Evolutionary conservation across 257 asterid species (phyloP), one percentile per base, ranked within the genome.

Genomic region (Rubia yunnanensis): DNA sequence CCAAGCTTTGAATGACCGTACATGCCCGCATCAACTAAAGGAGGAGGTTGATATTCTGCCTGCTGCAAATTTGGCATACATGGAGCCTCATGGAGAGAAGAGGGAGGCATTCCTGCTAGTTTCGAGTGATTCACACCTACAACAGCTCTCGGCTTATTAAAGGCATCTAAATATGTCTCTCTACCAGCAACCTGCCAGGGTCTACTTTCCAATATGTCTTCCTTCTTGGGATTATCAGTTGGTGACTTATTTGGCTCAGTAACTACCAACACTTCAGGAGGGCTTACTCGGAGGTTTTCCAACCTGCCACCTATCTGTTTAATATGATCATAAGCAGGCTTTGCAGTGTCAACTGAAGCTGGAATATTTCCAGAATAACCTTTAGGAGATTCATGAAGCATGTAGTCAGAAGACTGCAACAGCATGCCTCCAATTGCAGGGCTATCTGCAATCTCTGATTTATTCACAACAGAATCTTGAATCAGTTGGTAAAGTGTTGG

Each of bases 301-400:
- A 92, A 74, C 76, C 86, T 78, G 68, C 77, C 83, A 60, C 84
- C 96, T 34, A 83, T 82, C 78, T 83, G 92, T 63, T 81, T 78
- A 64, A 83, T 76, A 65, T 84, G 78, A 62, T 92, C 95, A 69
- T 27, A 72, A 65, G 79, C 84, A 59, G 63, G 52, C 56, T 77
- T 77, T 20, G 34, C 96, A 31, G 23, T 39, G 27, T 83, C 82
- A 65, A 70, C 78, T 69, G 79, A 77, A 27, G 73, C 73, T 65
- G 83, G 66, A 77, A 74, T 73, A 48, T 74, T 79, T 67, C 80
- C 83, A 5, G 83, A 50, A 70, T 71, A 76, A 55, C 74, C 86
- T 64, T 78, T 81, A 2, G 91, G 85, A 50, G 91, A 76, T 81
- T 82, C 94, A 35, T 68, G 83, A 67, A 64, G 72, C 50, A 58